Base-by-base conservation (phyloP, 75 land plant genomes). In the Selaginella tamariscina region DNA sequence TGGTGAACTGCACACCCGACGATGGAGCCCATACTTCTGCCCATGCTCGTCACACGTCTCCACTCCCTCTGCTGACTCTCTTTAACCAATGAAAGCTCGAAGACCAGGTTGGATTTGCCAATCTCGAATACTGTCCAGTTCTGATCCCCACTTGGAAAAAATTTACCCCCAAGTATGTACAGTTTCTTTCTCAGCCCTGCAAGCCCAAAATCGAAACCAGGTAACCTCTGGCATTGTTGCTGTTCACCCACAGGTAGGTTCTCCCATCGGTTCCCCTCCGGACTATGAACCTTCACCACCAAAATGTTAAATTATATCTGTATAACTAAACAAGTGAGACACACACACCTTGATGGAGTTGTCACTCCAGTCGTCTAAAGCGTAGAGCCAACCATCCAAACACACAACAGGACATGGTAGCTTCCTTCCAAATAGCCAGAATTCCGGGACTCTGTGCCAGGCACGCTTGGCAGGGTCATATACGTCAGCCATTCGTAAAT, bases 1-100 rank as follows among this genome's bases (percentile, higher is more conserved):
- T n/a, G n/a, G n/a, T n/a, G n/a, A 29, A 73, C 77, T 22, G 76
- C 76, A 75, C 77, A 75, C 0, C 77, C 77, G 13, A 73, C 31
- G 32, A 75, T 76, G 0, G 55, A 56, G 26, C 76, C 77, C 1
- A 32, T 13, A 29, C 76, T 59, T 1, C 29, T 57, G 20, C 77
- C 31, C 78, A 73, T 75, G n/a, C 76, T 55, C 65, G 29, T 75
- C 56, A 64, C 68, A 13, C 64, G 60, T 32, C 76, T 73, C 77
- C 77, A 75, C 27, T 33, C 32, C 24, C 32, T 56, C 15, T 24
- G 21, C n/a, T 33, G 11, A 39, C 31, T 30, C 27, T 49, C 49
- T 2, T 24, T 39, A 11, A 21, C 13, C n/a, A 30, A 22, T 21
- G 24, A 72, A 33, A 75, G 64, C 20, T 30, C 70, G n/a, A 77